Evolutionary conservation across 306 rosid species (phyloP).

Genomic region (Fagus sylvatica): DNA sequence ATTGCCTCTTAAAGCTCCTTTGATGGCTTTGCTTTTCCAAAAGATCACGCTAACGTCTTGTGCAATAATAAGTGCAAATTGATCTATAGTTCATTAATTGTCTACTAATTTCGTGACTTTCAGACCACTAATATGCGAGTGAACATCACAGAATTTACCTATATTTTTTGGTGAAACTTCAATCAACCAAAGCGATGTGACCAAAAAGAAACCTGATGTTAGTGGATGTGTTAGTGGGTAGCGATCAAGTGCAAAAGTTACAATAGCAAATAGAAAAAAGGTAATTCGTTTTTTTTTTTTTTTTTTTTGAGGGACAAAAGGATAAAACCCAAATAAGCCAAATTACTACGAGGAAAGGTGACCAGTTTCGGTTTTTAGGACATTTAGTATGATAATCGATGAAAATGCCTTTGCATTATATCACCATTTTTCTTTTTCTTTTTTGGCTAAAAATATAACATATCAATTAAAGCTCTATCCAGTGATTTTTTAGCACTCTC

Average conservation of each 20-base stretch:
- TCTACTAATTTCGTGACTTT: background rate
- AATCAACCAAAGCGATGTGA: background rate
- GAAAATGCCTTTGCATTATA: background rate
- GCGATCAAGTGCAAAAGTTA: background rate
- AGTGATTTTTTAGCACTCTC: too few relatives aligned
- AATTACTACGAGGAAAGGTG: background rate
- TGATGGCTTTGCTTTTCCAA: constrained; percentile 17
- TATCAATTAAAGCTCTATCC: too few relatives aligned
- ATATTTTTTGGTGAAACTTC: background rate
- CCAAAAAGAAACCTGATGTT: background rate
- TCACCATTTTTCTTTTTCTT: background rate
- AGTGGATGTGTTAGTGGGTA: background rate
- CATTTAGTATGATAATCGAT: background rate
- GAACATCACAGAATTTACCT: background rate
- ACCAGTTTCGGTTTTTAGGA: too few relatives aligned
- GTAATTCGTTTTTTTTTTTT: background rate
- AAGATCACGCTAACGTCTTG: background rate
- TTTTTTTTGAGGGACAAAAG: background rate
- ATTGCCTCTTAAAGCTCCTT: constrained; percentile 1
- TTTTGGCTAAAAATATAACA: too few relatives aligned
- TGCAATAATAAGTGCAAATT: background rate
- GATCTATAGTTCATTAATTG: background rate
- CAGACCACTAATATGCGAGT: background rate
- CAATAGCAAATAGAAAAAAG: background rate
- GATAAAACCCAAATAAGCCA: background rate